A percentile compares a stretch with the other conserved stretches of the same genome.
Conservation (phyloP, 768 basidiomycete genomes). For the Leccinellum rugosiceps region DNA sequence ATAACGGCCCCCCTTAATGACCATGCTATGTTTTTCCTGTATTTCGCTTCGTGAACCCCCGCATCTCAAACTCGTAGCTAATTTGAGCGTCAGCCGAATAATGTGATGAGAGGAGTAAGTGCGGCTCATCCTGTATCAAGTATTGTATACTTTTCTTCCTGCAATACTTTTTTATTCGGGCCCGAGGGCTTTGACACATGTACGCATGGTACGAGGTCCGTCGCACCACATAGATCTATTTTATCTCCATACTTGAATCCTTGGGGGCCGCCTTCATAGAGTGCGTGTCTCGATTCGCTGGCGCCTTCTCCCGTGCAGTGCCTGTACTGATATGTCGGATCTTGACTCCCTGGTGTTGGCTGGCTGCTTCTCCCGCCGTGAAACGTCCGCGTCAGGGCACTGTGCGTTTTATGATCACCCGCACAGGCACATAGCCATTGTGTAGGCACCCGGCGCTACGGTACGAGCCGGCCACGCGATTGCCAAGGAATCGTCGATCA, state of each 20-base stretch:
- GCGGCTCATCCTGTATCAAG: not conserved
- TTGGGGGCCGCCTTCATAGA: not conserved
- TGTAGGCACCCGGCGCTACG: not conserved
- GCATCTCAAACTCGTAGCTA: not conserved
- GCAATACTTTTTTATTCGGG: not conserved
- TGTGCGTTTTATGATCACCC: not conserved
- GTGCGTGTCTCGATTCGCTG: not conserved
- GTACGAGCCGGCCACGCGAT: not conserved
- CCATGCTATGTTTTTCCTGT: not conserved
- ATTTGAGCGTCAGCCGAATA: not conserved
- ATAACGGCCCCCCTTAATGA: slow-evolving; percentile 6
- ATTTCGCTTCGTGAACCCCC: not conserved
- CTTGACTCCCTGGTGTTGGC: not conserved
- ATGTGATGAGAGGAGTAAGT: not conserved
- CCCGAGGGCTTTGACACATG: not conserved
- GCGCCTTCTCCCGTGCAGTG: not conserved
- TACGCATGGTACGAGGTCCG: not conserved
- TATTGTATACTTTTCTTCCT: not conserved
- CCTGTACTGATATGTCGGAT: not conserved
- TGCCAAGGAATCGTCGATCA: not conserved
- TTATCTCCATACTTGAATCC: not conserved
- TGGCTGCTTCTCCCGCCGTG: not conserved
- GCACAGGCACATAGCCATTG: not conserved
- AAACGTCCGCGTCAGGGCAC: not conserved
- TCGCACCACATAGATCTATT: not conserved